Evolutionary conservation across 345 rosid species (phyloP).

Genomic region (Punica granatum): DNA sequence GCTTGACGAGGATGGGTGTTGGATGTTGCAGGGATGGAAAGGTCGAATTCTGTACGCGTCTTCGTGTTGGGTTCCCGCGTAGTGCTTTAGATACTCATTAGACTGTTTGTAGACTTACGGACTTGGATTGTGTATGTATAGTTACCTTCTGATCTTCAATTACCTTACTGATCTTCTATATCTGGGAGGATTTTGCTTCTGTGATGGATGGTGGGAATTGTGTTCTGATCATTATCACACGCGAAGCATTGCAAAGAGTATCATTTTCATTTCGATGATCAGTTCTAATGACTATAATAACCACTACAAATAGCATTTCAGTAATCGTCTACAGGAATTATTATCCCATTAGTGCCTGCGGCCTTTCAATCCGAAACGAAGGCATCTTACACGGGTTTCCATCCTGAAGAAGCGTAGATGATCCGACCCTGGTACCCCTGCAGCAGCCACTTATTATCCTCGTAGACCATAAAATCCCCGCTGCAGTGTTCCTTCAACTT

Average conservation of each 20-base stretch:
- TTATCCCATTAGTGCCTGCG: too few relatives aligned
- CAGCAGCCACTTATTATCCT: slow-evolving; percentile 56
- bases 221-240: too few relatives aligned
- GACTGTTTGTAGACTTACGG: not conserved
- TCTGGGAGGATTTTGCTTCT: not conserved
- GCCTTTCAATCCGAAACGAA: too few relatives aligned
- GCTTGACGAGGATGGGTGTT: slow-evolving; percentile 41
- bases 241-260: too few relatives aligned
- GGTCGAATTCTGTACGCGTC: slow-evolving; percentile 63
- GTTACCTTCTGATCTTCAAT: not conserved
- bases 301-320: too few relatives aligned
- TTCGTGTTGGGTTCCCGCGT: slow-evolving; percentile 53
- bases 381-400: slow-evolving; percentile 39
- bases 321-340: too few relatives aligned
- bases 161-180: too few relatives aligned
- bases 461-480: slow-evolving; percentile 42
- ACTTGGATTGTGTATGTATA: not conserved
- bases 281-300: too few relatives aligned
- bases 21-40: slow-evolving; percentile 88
- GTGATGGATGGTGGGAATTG: not conserved
- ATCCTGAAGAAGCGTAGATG: slow-evolving; percentile 48
- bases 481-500: slow-evolving; percentile 25
- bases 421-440: slow-evolving; percentile 84
- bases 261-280: too few relatives aligned
- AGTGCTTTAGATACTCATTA: slow-evolving; percentile 5